Percentiles rank a stretch among this genome's conserved stretches.
Conservation (phyloP, 768 basidiomycete species). For the Cystoderma amianthinum region DNA sequence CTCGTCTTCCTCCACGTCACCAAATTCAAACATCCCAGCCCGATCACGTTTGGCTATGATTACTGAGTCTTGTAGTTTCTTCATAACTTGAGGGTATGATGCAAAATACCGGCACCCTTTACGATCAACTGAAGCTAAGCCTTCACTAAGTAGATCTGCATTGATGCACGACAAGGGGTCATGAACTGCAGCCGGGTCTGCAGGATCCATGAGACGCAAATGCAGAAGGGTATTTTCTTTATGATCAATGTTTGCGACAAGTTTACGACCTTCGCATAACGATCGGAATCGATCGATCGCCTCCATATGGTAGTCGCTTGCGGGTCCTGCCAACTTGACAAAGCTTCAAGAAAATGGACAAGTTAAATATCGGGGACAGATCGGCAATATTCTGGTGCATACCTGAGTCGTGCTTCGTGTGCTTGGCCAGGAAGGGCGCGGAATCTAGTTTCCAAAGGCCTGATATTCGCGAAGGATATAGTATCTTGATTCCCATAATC, state of each 20-base stretch:
- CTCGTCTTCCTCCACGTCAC: slow-evolving; percentile 86
- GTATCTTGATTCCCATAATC: slow-evolving; percentile 94
- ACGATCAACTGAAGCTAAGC: slow-evolving; percentile 73
- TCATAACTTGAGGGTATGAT: slow-evolving; percentile 62
- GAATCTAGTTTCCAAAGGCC: slow-evolving; percentile 89
- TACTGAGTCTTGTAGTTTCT: slow-evolving; percentile 56
- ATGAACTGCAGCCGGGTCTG: slow-evolving; percentile 56
- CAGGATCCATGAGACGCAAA: slow-evolving; percentile 88
- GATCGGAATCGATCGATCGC: slow-evolving; percentile 81
- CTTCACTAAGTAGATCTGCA: slow-evolving; percentile 83
- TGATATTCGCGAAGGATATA: slow-evolving; percentile 72
- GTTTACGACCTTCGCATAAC: slow-evolving; percentile 86
- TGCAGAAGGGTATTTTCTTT: slow-evolving; percentile 74
- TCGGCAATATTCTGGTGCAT: slow-evolving; percentile 1
- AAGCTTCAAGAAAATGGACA: slow-evolving; percentile 45
- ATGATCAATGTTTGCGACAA: slow-evolving; percentile 94
- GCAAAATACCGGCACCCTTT: slow-evolving; percentile 68
- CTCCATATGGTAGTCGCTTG: slow-evolving; percentile 84
- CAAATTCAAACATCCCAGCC: slow-evolving; percentile 84
- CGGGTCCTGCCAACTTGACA: slow-evolving; percentile 70
- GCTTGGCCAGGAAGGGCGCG: slow-evolving; percentile 88
- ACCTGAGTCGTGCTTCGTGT: slow-evolving; percentile 90
- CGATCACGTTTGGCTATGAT: slow-evolving; percentile 66
- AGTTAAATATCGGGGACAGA: not conserved
- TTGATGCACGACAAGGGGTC: slow-evolving; percentile 82